Base-by-base conservation (phyloP, 768 basidiomycete genomes). In the Phylloporus arenicola region DNA sequence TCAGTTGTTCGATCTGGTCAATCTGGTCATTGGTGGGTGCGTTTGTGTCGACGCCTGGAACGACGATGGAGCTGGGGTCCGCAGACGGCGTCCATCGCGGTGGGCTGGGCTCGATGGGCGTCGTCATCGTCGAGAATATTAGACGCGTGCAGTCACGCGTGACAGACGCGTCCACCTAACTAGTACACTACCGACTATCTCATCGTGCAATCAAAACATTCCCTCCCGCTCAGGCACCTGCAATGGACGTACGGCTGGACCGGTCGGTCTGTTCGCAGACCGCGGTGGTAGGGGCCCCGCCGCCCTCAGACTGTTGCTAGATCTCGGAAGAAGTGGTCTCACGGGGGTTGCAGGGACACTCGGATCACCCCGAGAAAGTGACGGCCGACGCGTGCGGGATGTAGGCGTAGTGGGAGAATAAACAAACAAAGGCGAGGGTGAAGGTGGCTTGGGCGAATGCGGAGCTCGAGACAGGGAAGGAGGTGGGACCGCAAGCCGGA, bases 1-100 rank as follows among this genome's bases (percentile, higher is more conserved):
- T 94, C 61, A 94, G 76, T 64, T 96, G 94, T 68, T 98, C 94
- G 51, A 96, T 91, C 68, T 94, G 90, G 61, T 95, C 92, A 47
- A 92, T 86, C 71, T 96, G 93, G 60, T 86, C 91, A 52, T 78
- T 78, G 22, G 82, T 72, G 19, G 86, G 75, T 20, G 86, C 85
- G 10, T 71, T 74, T 1, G 77, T 79, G 59, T 92, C 86, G 33
- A 92, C 73, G 0, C 89, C 88, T 8, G 87, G 83, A 3, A 91
- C 73, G 13, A 72, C 64, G 47, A 92, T 89, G 40, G 76, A 75
- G 1, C 75, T 59, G 16, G 87, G 83, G 64, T 90, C 78, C 5
- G 72, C 55, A 25, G 74, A 80, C 8, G 88, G 86, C 53, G 75
- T 72, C 83, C 86, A 91, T 73, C 83, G 69, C 16, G 77, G 70